Evolutionary conservation across 2,329 filamentous ascomycete species (phyloP), one percentile per base, ranked within the genome.

Genomic region (Teratosphaeria destructans): DNA sequence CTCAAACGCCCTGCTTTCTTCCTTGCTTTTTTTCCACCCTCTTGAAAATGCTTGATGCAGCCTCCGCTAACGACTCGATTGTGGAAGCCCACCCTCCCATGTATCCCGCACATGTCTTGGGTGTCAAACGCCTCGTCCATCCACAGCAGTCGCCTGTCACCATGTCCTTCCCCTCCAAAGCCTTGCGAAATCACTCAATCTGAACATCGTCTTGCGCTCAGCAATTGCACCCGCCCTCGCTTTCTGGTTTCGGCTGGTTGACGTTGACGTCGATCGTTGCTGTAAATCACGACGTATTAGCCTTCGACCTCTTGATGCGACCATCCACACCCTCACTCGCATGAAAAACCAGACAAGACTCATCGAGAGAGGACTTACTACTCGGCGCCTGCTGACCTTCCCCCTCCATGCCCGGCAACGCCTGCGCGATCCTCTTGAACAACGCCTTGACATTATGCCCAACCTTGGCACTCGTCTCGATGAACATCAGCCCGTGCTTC

Each of bases 401-500:
- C 14, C 90, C 91, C 75, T 99, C 94, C 94, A 99, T 97, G 26
- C 94, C 94, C 7, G 94, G 94, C 68, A 99, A 79, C 43, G 95
- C 94, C 77, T 99, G 94, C 49, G 95, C 94, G 84, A 99, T 99
- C 79, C 91, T 88, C 81, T 92, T 90, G 79, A 99, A 99, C 60
- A 99, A 80, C 67, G 88, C 89, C 82, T 99, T 99, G 68, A 99
- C 95, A 73, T 99, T 99, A 77, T 97, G 91, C 49, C 95, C 92
- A 12, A 96, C 82, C 82, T 99, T 99, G 58, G 94, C 94, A 75
- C 91, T 96, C 58, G 94, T 99, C 81, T 99, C 94, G 69, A 99
- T 94, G 72, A 99, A 99, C 89, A 99, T 96, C 67, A 96, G 80
- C 66, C 94, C 94, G 76, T 96, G 93, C 81, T 93, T 93, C 83